Evolutionary conservation across 345 rosid species (phyloP), one percentile per base, ranked within the genome.

Genomic region (Syzygium oleosum): DNA sequence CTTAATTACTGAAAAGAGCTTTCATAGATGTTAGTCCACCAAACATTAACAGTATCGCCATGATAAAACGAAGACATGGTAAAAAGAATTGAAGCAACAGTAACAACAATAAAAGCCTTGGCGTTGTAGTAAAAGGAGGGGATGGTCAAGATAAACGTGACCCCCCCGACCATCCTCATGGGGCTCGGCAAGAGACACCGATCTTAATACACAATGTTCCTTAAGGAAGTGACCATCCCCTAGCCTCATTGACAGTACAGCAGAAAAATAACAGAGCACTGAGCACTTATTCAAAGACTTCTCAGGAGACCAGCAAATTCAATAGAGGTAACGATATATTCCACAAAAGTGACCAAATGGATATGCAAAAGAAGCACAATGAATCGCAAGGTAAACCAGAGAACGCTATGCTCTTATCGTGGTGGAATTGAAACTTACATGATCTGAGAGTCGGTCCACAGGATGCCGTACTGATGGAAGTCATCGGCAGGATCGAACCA

Each of bases 401-500:
- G 83, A 38, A 73, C 49, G 0, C 21, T 73, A 73, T 38, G 49
- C 25, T 38, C 49, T 73, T 38, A 73, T 73, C 83, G 12, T 5
- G 49, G 83, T 73, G 83, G 83, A 73, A 73, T 38, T 38, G 49
- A 86, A 17, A 88, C 98, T 92, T 88, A 96, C 99, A 93, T 94
- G 92, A 97, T 95, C 88, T 93, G 93, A 78, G 97, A 96, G 91
- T 96, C 95, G 51, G 99, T 95, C 99, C 99, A 98, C 87, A 96
- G 97, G 90, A 98, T 91, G 89, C 94, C 93, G 90, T 98, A 98
- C 65, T 93, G 99, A 91, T 98, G 99, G 89, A 92, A 96, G 92
- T 96, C 99, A 61, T 98, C 98, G 63, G 98, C 91, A 21, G 99
- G 99, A 90, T 98, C 99, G 87, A 98, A 98, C 99, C 99, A 96